These are phyloP conservation scores for Stenogyne calaminthoides DNA, from an alignment of 305 asterid species.

Conservation along the genomic window DNA sequence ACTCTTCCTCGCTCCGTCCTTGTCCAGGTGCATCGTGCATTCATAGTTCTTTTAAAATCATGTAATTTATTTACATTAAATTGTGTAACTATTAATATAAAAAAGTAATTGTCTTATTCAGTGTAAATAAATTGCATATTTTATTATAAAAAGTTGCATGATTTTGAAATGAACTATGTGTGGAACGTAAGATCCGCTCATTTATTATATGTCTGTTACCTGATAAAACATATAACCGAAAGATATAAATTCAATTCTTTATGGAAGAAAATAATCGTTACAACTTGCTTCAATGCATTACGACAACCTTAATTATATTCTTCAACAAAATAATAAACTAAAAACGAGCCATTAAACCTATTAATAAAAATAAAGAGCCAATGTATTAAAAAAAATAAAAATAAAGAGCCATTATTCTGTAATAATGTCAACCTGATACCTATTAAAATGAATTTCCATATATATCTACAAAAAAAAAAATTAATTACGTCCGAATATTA, in stretches of 20 bases:
- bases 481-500: neutral
- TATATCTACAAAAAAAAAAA: conserved; percentile 26
- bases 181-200: too few relatives aligned
- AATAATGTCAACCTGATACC: neutral
- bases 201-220: neutral
- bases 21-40: too few relatives aligned
- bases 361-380: too few relatives aligned
- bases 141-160: too few relatives aligned
- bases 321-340: neutral
- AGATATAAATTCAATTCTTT: neutral
- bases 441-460: neutral
- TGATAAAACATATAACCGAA: neutral
- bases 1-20: too few relatives aligned
- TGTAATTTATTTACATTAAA: too few relatives aligned
- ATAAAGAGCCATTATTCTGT: neutral
- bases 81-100: too few relatives aligned
- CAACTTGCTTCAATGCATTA: conserved; percentile 3
- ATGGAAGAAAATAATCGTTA: neutral
- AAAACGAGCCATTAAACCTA: neutral
- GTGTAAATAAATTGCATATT: too few relatives aligned
- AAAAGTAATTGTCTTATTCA: too few relatives aligned
- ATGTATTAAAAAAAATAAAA: conserved; percentile 46
- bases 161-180: too few relatives aligned
- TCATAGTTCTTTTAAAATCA: too few relatives aligned
- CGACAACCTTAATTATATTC: neutral